Conservation (phyloP, 345 rosid species). For the Toxicodendron radicans region DNA sequence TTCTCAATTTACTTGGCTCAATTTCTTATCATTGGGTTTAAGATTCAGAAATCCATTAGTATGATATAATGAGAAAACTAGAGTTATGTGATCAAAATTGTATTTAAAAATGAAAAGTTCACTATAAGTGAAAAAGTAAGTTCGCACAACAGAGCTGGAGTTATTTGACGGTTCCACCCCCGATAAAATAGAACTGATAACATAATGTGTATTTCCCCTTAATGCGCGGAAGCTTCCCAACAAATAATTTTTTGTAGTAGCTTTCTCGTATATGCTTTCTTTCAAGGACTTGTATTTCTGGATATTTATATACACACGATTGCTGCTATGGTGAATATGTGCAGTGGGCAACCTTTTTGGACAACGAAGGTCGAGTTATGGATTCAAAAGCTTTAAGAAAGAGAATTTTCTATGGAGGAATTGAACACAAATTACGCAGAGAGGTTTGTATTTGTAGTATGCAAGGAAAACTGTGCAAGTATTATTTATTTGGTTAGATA, state of each 20-base stretch:
- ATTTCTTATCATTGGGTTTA: neutral
- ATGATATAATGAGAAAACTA: no score
- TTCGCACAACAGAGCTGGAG: no score
- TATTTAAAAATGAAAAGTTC: neutral
- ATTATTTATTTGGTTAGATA: slow-evolving; percentile 6
- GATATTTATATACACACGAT: neutral
- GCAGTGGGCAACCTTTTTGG: slow-evolving; percentile 85
- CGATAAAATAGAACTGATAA: neutral
- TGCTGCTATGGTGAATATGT: slow-evolving; percentile 17
- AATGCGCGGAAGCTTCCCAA: neutral
- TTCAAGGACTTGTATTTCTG: neutral
- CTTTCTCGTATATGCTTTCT: neutral
- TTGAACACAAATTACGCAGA: slow-evolving; percentile 68
- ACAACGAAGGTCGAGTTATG: slow-evolving; percentile 79
- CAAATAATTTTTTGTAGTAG: neutral
- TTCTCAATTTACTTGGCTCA: neutral
- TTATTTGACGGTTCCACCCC: neutral
- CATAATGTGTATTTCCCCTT: neutral
- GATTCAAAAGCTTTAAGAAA: slow-evolving; percentile 70
- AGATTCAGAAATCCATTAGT: neutral
- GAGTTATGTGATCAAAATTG: neutral
- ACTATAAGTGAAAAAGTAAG: neutral
- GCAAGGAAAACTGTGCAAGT: neutral
- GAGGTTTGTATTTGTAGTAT: slow-evolving; percentile 54
- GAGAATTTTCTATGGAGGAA: slow-evolving; percentile 94